Percentiles rank a stretch among this genome's conserved stretches.
Evolutionary conservation across 2,329 filamentous ascomycete species (phyloP).

Genomic region (Aureobasidium vineae): DNA sequence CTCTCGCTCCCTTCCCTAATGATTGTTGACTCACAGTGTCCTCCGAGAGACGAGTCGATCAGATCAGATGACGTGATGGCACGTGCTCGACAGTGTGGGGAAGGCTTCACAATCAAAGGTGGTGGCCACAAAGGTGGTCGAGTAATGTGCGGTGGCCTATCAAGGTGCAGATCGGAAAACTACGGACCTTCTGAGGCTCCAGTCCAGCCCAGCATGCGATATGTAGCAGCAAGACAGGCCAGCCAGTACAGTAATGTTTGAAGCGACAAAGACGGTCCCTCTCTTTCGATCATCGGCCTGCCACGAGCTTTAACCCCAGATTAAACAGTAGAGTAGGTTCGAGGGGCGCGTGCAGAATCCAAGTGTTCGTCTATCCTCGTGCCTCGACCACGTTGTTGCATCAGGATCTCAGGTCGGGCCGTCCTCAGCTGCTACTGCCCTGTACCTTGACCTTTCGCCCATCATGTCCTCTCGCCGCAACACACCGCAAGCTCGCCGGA

Average conservation of each 20-base stretch:
- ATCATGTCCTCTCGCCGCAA: conserved; percentile 8
- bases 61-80: not conserved
- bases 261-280: not conserved
- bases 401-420: conserved; percentile 11
- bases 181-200: not conserved
- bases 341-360: conserved; percentile 14
- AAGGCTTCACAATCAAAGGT: conserved; percentile 7
- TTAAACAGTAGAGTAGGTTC: conserved; percentile 1
- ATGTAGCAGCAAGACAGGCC: not conserved
- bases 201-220: not conserved
- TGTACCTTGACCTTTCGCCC: not conserved
- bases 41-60: not conserved
- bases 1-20: too few relatives aligned
- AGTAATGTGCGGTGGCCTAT: conserved; percentile 11
- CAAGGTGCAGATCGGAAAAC: conserved; percentile 3
- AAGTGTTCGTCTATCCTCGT: conserved; percentile 11
- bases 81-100: conserved; percentile 3
- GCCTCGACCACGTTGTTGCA: conserved; percentile 23
- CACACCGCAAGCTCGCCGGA: conserved; percentile 8
- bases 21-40: not conserved
- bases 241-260: not conserved
- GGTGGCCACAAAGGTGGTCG: conserved; percentile 9
- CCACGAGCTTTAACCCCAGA: conserved; percentile 18
- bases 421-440: not conserved
- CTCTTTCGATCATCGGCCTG: not conserved